Percentiles rank a stretch among this genome's conserved stretches.
Conservation (phyloP, 306 rosid genomes). For the Cicer cuneatum region DNA sequence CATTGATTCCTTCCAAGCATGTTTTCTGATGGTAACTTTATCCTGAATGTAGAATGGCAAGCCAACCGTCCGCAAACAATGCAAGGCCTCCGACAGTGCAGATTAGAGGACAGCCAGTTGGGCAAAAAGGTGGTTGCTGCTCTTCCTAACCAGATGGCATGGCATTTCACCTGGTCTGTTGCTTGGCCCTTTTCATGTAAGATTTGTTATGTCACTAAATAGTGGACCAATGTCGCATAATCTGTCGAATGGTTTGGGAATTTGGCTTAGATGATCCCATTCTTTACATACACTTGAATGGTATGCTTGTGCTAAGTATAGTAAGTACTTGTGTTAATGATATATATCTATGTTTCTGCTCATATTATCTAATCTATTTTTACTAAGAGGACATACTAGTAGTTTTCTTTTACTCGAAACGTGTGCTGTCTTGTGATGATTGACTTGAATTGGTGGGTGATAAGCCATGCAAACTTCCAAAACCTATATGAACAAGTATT, state of each 20-base stretch:
- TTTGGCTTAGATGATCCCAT: constrained; percentile 51
- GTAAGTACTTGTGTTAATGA: constrained; percentile 49
- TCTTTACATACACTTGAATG: constrained; percentile 51
- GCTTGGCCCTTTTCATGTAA: constrained; percentile 41
- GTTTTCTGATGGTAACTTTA: constrained; percentile 25
- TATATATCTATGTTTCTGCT: constrained; percentile 41
- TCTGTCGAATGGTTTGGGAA: constrained; percentile 47
- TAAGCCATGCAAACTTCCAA: background rate
- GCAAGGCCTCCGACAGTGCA: constrained; percentile 64
- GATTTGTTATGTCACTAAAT: constrained; percentile 45
- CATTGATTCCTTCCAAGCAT: background rate
- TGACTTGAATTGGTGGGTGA: background rate
- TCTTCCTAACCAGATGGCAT: constrained; percentile 48
- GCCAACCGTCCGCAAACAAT: constrained; percentile 50
- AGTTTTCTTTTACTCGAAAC: background rate
- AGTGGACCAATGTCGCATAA: constrained; percentile 47
- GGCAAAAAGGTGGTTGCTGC: constrained; percentile 61
- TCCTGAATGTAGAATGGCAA: constrained; percentile 57
- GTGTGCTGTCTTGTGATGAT: background rate
- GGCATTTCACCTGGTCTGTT: constrained; percentile 40
- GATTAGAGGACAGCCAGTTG: constrained; percentile 65
- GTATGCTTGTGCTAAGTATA: constrained; percentile 47
- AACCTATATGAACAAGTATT: background rate
- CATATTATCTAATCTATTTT: constrained; percentile 10
- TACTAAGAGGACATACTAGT: background rate